Evolutionary conservation across 2,329 filamentous ascomycete species (phyloP).

Genomic region (Orbilia brochopaga): DNA sequence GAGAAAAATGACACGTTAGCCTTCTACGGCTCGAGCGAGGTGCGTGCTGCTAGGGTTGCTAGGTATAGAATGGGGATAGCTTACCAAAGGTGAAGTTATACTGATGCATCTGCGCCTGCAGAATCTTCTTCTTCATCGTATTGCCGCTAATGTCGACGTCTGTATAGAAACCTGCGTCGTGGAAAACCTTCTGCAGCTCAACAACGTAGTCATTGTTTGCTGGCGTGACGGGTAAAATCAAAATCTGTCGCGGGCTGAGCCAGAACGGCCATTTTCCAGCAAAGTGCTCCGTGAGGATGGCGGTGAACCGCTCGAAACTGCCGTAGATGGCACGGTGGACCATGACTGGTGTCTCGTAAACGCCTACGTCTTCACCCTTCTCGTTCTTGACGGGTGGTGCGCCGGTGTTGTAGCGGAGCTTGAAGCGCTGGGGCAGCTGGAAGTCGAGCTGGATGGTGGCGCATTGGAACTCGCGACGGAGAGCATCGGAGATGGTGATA

Average conservation of each 20-base stretch:
- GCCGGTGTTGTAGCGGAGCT: slow-evolving; percentile 81
- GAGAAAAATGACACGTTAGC: slow-evolving; percentile 1
- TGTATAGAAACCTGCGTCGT: slow-evolving; percentile 71
- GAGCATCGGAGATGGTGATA: slow-evolving; percentile 87
- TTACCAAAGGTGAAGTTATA: slow-evolving; percentile 83
- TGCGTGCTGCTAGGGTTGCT: not conserved
- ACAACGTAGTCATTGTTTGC: slow-evolving; percentile 74
- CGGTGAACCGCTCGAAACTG: slow-evolving; percentile 72
- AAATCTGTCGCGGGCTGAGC: slow-evolving; percentile 81
- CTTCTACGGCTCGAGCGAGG: not conserved
- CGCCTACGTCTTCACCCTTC: slow-evolving; percentile 57
- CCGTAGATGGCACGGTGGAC: slow-evolving; percentile 82
- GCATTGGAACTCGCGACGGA: slow-evolving; percentile 84
- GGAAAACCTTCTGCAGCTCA: slow-evolving; percentile 73
- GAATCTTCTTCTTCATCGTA: slow-evolving; percentile 88
- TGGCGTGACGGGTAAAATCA: slow-evolving; percentile 78
- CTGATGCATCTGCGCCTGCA: slow-evolving; percentile 77
- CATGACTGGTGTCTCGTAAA: slow-evolving; percentile 79
- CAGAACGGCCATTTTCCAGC: slow-evolving; percentile 89
- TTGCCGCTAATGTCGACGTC: slow-evolving; percentile 76
- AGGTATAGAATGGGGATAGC: slow-evolving; percentile 53
- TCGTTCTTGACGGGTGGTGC: slow-evolving; percentile 65
- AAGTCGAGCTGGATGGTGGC: slow-evolving; percentile 95
- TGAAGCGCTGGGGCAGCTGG: slow-evolving; percentile 83
- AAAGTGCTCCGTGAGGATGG: slow-evolving; percentile 82